Evolutionary conservation across 331 rosid species (phyloP).

Genomic region (Acacia concinna): DNA sequence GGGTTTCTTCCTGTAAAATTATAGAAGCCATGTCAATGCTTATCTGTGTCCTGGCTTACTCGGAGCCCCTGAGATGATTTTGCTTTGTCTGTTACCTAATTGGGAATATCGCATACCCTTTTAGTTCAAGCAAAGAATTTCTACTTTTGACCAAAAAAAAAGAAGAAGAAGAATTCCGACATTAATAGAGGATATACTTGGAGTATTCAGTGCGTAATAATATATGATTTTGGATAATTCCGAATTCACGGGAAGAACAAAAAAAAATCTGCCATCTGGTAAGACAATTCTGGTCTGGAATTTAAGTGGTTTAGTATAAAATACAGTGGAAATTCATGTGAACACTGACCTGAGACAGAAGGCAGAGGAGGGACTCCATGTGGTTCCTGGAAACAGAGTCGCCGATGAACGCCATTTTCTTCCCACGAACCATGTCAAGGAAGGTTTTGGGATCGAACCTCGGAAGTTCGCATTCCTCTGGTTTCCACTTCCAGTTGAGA

Average conservation of each 20-base stretch:
- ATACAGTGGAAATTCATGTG: neutral
- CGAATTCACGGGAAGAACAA: neutral
- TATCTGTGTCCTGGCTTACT: neutral
- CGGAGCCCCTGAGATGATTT: neutral
- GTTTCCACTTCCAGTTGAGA: slow-evolving; percentile 89
- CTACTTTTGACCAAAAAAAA: no score
- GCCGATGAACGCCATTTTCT: slow-evolving; percentile 80
- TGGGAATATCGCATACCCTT: neutral
- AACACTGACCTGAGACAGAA: slow-evolving; percentile 69
- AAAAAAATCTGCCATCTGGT: neutral
- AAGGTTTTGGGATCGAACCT: slow-evolving; percentile 55
- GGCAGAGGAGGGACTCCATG: slow-evolving; percentile 76
- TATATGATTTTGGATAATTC: neutral
- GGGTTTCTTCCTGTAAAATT: slow-evolving; percentile 64
- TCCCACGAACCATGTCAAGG: slow-evolving; percentile 58
- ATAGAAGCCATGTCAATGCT: neutral
- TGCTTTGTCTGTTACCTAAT: neutral
- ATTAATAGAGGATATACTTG: neutral
- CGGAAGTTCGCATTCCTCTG: slow-evolving; percentile 65
- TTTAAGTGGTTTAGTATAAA: neutral
- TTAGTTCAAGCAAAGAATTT: neutral
- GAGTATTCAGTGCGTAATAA: neutral
- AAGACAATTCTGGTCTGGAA: neutral
- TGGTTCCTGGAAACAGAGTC: slow-evolving; percentile 89
- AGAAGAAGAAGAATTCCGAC: neutral